Base-by-base conservation (phyloP, 2,329 filamentous ascomycete species). In the Ceratocystis colombiana region DNA sequence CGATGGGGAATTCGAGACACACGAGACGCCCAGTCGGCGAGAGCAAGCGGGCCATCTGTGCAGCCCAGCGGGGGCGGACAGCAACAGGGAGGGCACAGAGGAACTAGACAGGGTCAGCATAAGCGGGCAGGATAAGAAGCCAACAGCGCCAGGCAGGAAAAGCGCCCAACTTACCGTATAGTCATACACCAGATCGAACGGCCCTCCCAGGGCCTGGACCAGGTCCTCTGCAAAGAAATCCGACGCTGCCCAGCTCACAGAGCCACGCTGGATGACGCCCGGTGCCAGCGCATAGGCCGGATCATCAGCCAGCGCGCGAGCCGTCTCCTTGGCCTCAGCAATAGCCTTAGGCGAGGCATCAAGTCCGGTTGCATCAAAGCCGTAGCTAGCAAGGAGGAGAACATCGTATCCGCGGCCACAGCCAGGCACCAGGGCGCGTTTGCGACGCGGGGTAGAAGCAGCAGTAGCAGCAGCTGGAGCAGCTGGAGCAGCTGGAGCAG, bases 371-470 rank as follows among this genome's bases (percentile, higher is more conserved):
- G 85, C 84, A 75, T 95, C 87, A 73, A 89, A 94, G 0, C 90
- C 90, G 72, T 87, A 84, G 8, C 84, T 83, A 62, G 85, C 83
- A 57, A 96, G 80, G 46, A 96, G 78, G 8, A 90, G 79, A 1
- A 90, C 88, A 76, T 96, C 91, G 72, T 94, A 88, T 4, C 90
- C 91, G 61, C 83, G 82, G 0, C 90, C 91, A 74, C 90, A 96
- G 4, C 90, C 90, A 0, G 90, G 88, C 0, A 96, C 87, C 7
- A 95, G 78, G 1, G 87, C 90, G 66, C 53, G 53, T 10, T 77
- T 7, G 50, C 50, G 50, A 25, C 0, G 82, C 65, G 76, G 70
- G 61, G 61, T 17, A 53, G 48, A 25, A 8, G 28, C 17, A 45
- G 71, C 73, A 25, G 45, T 71, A 70, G 61, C 72, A 89, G 88